Evolutionary conservation across 768 basidiomycete genomes (phyloP), one percentile per base, ranked within the genome.

Genomic region (Lentinula boryana): DNA sequence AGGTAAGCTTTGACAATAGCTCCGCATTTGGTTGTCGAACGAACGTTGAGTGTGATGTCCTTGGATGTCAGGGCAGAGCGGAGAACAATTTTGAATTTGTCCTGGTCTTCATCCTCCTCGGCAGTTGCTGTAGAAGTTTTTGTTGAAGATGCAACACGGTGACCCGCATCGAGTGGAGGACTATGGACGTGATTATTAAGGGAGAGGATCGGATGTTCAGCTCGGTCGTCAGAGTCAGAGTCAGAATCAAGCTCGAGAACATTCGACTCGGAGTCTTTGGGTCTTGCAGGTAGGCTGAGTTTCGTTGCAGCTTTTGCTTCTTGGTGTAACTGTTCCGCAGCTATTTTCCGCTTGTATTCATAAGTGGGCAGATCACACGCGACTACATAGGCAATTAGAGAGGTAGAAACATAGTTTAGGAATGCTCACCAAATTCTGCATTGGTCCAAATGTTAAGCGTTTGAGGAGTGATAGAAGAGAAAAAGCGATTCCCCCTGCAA

Each of bases 1-100:
- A 93, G 74, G 70, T 88, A 93, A 0, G 87, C 88, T 65, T 81
- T 82, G 55, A 93, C 81, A 58, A 93, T 88, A 0, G 86, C 83
- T 13, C 85, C 86, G 60, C 90, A 91, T 58, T 82, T 91, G 18
- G 91, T 90, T 18, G 86, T 87, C 6, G 83, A 80, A 6, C 89
- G 86, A 5, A 92, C 91, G 2, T 79, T 86, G 35, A 93, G 76
- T 1, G 79, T 77, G 51, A 92, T 78, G 41, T 83, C 80, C 60
- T 81, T 85, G 16, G 74, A 70, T 36, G 73, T 75, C 10, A 76
- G 79, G 18, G 73, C 72, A 1, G 89, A 88, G 16, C 88, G 88
- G 9, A 93, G 68, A 41, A 81, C 75, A 31, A 93, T 76, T 63
- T 84, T 88, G 74, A 92, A 81, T 33, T 76, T 87, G 60, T 84